Percentiles rank a stretch among this genome's conserved stretches.
Evolutionary conservation across 2,329 filamentous ascomycete genomes (phyloP).

Genomic region (Diaporthe destruens): DNA sequence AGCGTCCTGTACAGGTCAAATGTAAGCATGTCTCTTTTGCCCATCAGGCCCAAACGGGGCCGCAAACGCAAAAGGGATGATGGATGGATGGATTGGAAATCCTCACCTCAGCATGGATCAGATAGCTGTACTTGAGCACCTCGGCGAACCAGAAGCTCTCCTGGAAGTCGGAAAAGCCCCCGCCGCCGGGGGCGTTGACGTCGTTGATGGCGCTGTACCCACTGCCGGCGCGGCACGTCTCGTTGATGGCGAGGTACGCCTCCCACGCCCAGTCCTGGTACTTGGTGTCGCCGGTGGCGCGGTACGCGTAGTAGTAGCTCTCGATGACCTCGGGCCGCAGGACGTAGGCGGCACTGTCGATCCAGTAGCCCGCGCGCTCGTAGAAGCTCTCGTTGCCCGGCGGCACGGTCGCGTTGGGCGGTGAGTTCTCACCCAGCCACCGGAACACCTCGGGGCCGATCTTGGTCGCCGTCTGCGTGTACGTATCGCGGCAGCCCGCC

Average conservation of each 20-base stretch:
- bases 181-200: slow-evolving; percentile 74
- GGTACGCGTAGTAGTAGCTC: slow-evolving; percentile 88
- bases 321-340: slow-evolving; percentile 87
- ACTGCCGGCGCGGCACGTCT: slow-evolving; percentile 70
- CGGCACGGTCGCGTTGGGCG: slow-evolving; percentile 56
- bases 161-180: slow-evolving; percentile 75
- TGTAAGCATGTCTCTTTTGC: background rate
- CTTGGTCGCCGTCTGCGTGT: slow-evolving; percentile 73
- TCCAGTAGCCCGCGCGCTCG: slow-evolving; percentile 77
- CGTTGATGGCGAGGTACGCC: slow-evolving; percentile 77
- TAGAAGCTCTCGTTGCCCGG: slow-evolving; percentile 70
- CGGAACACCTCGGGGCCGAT: slow-evolving; percentile 82
- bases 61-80: too few species aligned
- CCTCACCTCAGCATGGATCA: slow-evolving; percentile 70
- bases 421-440: slow-evolving; percentile 64
- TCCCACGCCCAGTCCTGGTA: slow-evolving; percentile 91
- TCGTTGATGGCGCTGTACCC: slow-evolving; percentile 76
- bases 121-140: slow-evolving; percentile 85
- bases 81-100: background rate
- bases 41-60: too few species aligned
- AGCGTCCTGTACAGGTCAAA: slow-evolving; percentile 58
- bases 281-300: slow-evolving; percentile 78
- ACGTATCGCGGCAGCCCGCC: slow-evolving; percentile 80
- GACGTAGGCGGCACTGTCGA: slow-evolving; percentile 70
- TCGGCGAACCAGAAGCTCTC: slow-evolving; percentile 93